Conservation (phyloP, 495 filamentous ascomycete species). For the Tuber melanosporum region DNA sequence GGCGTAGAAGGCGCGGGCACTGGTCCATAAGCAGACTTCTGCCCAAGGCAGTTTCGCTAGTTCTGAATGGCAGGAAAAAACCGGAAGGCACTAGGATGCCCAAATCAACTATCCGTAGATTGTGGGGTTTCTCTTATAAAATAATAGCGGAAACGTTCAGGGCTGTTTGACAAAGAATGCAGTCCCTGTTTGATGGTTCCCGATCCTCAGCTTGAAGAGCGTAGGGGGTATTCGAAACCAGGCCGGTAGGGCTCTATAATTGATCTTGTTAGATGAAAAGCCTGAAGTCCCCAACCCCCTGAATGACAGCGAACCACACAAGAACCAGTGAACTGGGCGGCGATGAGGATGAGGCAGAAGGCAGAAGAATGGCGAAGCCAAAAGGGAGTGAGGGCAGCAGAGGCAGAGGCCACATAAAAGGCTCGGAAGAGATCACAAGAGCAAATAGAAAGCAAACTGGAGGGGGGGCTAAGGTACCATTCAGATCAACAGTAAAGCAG, state of each 20-base stretch:
- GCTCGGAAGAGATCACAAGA: background rate
- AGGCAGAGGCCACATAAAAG: background rate
- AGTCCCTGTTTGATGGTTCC: background rate
- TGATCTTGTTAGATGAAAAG: background rate
- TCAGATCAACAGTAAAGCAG: background rate
- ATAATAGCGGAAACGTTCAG: background rate
- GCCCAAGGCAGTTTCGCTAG: background rate
- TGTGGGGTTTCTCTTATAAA: background rate
- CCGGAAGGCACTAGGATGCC: background rate
- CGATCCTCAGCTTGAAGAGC: background rate
- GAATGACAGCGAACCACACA: background rate
- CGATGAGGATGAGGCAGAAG: background rate
- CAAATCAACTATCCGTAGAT: background rate
- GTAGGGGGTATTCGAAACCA: background rate
- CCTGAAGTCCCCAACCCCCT: background rate
- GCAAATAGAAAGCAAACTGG: constrained; percentile 4
- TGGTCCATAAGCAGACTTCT: background rate
- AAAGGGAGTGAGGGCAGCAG: background rate
- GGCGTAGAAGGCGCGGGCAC: background rate
- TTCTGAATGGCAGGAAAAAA: background rate
- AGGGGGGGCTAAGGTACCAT: background rate
- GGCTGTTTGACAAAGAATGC: background rate
- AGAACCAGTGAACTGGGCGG: background rate
- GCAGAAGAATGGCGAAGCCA: background rate
- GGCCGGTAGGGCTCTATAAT: background rate